Evolutionary conservation across 2,329 filamentous ascomycete species (phyloP), one percentile per base, ranked within the genome.

Genomic region (Verticillium albo-atrum): DNA sequence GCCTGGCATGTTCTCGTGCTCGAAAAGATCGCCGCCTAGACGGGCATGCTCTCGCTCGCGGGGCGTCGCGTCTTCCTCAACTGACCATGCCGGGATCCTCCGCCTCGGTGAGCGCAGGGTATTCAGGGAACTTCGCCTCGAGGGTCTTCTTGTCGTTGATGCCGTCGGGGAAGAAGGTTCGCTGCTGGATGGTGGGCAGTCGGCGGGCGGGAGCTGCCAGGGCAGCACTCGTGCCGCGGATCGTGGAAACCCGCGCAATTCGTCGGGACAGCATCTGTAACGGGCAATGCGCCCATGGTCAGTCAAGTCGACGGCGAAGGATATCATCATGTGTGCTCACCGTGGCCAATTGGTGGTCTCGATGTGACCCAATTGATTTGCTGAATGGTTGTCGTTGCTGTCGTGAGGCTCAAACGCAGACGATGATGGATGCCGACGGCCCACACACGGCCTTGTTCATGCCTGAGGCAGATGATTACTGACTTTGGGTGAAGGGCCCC

Each of bases 21-120:
- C 28, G 17, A 47, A 53, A 28, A 55, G n/a, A 42, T 23, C 17
- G 32, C 26, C 30, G 51, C 32, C 57, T 37, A 55, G 27, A 6
- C 42, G 14, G 10, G 32, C 54, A n/a, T 10, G 26, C 52, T n/a
- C 30, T 25, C 54, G 14, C 20, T 27, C 30, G 20, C 35, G 34
- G n/a, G n/a, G n/a, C n/a, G 28, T 15, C 25, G n/a, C 25, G 50
- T n/a, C 17, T 15, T 51, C 25, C 17, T 17, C 58, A 35, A 78
- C 83, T 74, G 68, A 89, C 87, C 86, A 87, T 86, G 64, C 77
- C 79, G 25, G 89, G 89, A 67, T 90, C 87, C 70, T 89, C 82
- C 57, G 83, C 79, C 30, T 89, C 85, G 61, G 77, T 80, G 58
- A 84, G 68, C 3, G 58, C 66, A 47, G 78, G 76, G 14, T 75